Evolutionary conservation across 371 early-diverging fungal species (phyloP), one percentile per base, ranked within the genome.

Genomic region (Zopfochytrium polystomum): DNA sequence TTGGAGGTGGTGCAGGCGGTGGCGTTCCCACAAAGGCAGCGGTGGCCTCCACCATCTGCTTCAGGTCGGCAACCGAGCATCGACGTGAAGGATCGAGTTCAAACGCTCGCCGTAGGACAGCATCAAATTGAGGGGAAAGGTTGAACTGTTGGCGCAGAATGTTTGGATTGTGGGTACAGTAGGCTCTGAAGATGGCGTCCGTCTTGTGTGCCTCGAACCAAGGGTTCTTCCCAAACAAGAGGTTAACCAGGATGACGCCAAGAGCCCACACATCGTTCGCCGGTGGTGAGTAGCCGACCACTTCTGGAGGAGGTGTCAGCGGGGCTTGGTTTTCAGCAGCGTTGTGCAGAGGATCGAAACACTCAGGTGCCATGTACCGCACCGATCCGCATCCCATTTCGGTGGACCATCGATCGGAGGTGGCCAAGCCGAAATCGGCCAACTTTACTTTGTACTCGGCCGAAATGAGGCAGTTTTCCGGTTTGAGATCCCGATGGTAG

Each of bases 361-460:
- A 74, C n/a, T n/a, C n/a, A n/a, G n/a, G n/a, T n/a, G n/a, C n/a
- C n/a, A n/a, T n/a, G n/a, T n/a, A n/a, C n/a, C 90, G 88, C 0
- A 90, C 88, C 15, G 88, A 87, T 5, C 97, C 97, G 70, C 93
- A 91, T 2, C 95, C 94, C 59, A 88, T 85, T 52, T 95, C 94
- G 9, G 67, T 83, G 18, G 90, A 89, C 62, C 74, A 73, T 0
- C 59, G 54, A 20, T 90, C 84, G 6, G 83, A 81, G 1, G 95
- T 95, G 2, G 94, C 87, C 9, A 98, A 82, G 0, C 96, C 96
- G 80, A 96, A 97, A 69, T 96, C 96, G 20, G 92, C 87, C 22
- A 97, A 78, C 68, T 93, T 92, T 59, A 93, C 63, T 33, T 52
- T 50, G 42, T 47, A 35, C 31, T 65, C 46, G 35, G 55, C 60